These are phyloP conservation scores for Lathyrus sativus DNA, from an alignment of 306 rosid genomes.

Conservation along the genomic window DNA sequence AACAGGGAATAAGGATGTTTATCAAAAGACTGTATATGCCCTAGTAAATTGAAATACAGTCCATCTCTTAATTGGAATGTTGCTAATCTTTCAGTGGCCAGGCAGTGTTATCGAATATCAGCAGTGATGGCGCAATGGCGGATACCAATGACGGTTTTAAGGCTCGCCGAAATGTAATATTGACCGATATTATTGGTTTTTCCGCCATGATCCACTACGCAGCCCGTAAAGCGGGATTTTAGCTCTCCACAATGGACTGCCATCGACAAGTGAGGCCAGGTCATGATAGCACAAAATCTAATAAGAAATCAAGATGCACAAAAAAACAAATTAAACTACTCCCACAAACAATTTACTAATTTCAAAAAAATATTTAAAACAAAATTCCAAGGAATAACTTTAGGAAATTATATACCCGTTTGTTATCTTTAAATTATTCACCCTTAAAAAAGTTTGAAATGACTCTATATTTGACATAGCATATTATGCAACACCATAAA, in stretches of 20 bases:
- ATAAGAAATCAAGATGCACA: conserved; percentile 14
- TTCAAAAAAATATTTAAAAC: conserved; percentile 7
- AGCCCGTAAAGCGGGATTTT: too few species aligned
- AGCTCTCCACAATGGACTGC: too few species aligned
- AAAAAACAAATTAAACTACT: conserved; percentile 21
- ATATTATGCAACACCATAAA: conserved; percentile 13
- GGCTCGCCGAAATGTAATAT: too few species aligned
- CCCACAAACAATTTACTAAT: conserved; percentile 20
- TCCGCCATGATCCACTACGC: too few species aligned
- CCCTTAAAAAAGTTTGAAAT: conserved; percentile 9
- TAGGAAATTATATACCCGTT: conserved; percentile 15
- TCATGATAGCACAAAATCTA: conserved; percentile 5
- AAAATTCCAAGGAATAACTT: conserved; percentile 7
- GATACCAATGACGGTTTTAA: too few species aligned
- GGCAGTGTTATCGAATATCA: too few species aligned
- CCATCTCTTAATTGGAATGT: conserved; percentile 1
- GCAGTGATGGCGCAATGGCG: too few species aligned
- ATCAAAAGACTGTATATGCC: conserved; percentile 9
- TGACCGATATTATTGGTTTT: too few species aligned
- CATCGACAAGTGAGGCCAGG: not conserved
- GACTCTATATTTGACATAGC: conserved; percentile 28
- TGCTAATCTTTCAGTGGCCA: conserved; percentile 8
- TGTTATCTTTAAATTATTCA: conserved; percentile 21
- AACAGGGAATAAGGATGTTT: conserved; percentile 18
- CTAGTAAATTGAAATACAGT: conserved; percentile 12